A percentile compares a stretch with the other conserved stretches of the same genome.
Conservation (phyloP, 2,329 filamentous ascomycete species). For the Trichoderma aggressivum region DNA sequence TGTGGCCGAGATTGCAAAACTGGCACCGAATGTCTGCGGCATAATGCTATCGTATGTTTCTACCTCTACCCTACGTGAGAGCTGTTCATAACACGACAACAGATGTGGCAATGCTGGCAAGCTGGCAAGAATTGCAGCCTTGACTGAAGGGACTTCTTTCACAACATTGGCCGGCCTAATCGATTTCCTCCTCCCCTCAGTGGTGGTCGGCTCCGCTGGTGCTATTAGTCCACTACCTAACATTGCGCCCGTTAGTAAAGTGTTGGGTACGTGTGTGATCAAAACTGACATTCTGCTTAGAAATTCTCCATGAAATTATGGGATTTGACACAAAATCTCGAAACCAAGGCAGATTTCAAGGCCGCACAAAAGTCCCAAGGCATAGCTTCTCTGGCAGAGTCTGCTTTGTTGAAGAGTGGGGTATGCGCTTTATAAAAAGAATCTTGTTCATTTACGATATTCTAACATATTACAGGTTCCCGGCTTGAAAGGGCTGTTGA, state of each 20-base stretch:
- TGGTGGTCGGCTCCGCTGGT: not conserved
- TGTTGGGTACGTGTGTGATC: fast-evolving
- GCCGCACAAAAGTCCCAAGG: not conserved
- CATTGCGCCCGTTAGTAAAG: not conserved
- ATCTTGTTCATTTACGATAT: not conserved
- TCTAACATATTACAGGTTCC: not conserved
- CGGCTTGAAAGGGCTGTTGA: not conserved
- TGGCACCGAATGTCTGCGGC: not conserved
- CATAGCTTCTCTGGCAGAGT: not conserved
- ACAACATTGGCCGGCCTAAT: not conserved
- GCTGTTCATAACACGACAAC: not conserved
- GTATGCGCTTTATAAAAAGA: not conserved
- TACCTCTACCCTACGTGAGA: not conserved
- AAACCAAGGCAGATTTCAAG: not conserved
- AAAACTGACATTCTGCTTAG: not conserved
- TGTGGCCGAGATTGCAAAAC: not conserved
- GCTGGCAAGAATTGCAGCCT: not conserved
- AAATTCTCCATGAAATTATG: not conserved
- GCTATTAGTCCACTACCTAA: constrained; percentile 2
- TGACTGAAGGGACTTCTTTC: not conserved
- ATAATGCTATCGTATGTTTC: not conserved
- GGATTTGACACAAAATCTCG: not conserved
- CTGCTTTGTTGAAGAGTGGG: not conserved
- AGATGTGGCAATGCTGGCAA: not conserved
- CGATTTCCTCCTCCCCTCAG: not conserved